These are phyloP conservation scores for Saccharomycopsis oosterbeekiorum DNA, from an alignment of 805 yeast genomes.

Conservation along the genomic window DNA sequence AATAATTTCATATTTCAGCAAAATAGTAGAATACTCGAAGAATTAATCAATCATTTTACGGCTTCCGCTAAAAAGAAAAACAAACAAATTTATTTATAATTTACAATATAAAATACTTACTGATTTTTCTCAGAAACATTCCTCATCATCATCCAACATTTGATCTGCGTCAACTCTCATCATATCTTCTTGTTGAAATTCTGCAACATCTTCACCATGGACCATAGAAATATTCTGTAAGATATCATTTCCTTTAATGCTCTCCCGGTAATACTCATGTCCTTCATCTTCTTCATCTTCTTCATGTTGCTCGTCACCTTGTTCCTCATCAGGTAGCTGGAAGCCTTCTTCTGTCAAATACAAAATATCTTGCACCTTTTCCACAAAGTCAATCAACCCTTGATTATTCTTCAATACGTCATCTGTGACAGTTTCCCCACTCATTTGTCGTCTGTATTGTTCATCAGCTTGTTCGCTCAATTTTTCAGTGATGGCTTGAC, in stretches of 20 bases:
- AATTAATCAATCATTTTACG: too few relatives aligned
- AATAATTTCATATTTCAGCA: too few relatives aligned
- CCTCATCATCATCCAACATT: background rate
- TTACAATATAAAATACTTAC: background rate
- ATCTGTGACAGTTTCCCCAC: conserved; percentile 4
- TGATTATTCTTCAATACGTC: conserved; percentile 14
- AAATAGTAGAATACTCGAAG: background rate
- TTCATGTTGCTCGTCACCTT: conserved; percentile 19
- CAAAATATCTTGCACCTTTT: conserved; percentile 64
- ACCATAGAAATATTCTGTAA: background rate
- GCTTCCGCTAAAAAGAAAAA: background rate
- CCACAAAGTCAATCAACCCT: conserved; percentile 33
- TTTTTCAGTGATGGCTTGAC: conserved; percentile 52
- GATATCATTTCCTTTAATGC: background rate
- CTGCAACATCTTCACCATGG: background rate
- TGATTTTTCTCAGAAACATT: background rate
- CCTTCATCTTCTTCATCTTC: conserved; percentile 6
- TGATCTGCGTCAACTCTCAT: background rate
- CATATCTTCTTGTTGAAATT: background rate
- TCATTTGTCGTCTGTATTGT: conserved; percentile 23
- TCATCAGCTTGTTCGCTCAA: conserved; percentile 33
- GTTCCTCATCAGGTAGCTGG: conserved; percentile 42
- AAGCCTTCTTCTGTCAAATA: conserved; percentile 83
- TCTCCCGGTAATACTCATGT: background rate
- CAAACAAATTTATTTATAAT: background rate